Conservation (phyloP, 1,139 yeast species). For the Geotrichum siamense region DNA sequence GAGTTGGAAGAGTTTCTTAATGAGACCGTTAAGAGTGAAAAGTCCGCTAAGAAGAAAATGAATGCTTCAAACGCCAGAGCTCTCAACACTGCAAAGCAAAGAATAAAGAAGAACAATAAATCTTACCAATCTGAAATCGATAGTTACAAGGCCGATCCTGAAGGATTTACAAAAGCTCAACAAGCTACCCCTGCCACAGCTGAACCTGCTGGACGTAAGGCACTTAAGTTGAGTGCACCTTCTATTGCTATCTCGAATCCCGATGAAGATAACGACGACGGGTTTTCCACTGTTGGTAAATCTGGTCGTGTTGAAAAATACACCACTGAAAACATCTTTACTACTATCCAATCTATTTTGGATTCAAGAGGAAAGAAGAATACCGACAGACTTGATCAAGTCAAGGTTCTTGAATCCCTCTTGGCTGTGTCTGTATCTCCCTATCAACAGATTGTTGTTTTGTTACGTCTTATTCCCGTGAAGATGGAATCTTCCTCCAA, state of each 20-base stretch:
- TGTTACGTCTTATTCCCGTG: slow-evolving; percentile 76
- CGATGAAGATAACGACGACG: slow-evolving; percentile 34
- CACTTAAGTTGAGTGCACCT: slow-evolving; percentile 18
- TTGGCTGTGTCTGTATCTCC: slow-evolving; percentile 46
- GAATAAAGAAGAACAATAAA: slow-evolving; percentile 73
- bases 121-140: slow-evolving; percentile 56
- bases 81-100: slow-evolving; percentile 79
- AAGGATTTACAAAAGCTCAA: slow-evolving; percentile 52
- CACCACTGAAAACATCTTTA: slow-evolving; percentile 50
- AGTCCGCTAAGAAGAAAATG: slow-evolving; percentile 56
- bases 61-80: slow-evolving; percentile 83
- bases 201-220: slow-evolving; percentile 20
- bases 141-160: slow-evolving; percentile 63
- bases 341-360: slow-evolving; percentile 63
- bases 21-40: slow-evolving; percentile 52
- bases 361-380: slow-evolving; percentile 96
- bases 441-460: slow-evolving; percentile 72
- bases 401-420: slow-evolving; percentile 60
- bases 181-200: slow-evolving; percentile 37
- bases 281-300: slow-evolving; percentile 39
- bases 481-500: slow-evolving; percentile 75
- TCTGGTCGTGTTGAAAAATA: slow-evolving; percentile 36
- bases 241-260: slow-evolving; percentile 18
- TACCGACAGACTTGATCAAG: slow-evolving; percentile 77
- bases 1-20: slow-evolving; percentile 65